Base-by-base conservation (phyloP, 169 alveolate genomes). In the Plasmodium vivax region DNA sequence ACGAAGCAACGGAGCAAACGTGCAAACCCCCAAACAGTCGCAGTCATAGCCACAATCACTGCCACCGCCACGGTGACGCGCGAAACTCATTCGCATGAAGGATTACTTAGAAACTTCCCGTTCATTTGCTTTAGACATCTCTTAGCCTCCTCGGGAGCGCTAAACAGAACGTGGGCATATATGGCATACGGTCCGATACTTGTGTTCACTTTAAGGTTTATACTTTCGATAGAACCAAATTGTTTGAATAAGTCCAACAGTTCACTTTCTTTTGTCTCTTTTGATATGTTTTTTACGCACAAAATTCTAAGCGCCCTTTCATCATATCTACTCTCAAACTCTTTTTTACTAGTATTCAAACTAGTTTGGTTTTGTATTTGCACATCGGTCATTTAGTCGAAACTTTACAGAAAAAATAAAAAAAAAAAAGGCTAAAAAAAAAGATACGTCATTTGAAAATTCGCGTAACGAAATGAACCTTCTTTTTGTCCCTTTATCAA, bases 111-210 rank as follows among this genome's bases (percentile, higher is more conserved):
- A 82, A 92, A 54, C 75, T 82, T 82, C 34, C 95, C 95, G 77
- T 92, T 92, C 92, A 92, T 83, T 54, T 83, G 92, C 71, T 92
- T 83, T 81, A 92, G 83, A 92, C 95, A 92, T 36, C 84, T 62
- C 74, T 92, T 82, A 82, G 95, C 95, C 92, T 92, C 95, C 92
- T 92, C 92, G 23, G 85, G 92, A 82, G 95, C 32, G 68, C 95
- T 82, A 82, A 92, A 92, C 38, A 82, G 92, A 92, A 92, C 95
- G 56, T 82, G 80, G 36, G 95, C 95, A 79, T 82, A 92, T 6
- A 82, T 82, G n/a, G 95, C 95, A 73, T 92, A 92, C 0, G 95
- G 95, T 47, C 95, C 95, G 14, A 92, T 83, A 83, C 75, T 92
- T 81, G 72, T 72, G 75, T 92, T 92, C 41, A 92, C 92, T 92